phyloP scores from a whole-genome alignment of 352 stramenopile genomes.

The Phytopythium ostracodes region DNA sequence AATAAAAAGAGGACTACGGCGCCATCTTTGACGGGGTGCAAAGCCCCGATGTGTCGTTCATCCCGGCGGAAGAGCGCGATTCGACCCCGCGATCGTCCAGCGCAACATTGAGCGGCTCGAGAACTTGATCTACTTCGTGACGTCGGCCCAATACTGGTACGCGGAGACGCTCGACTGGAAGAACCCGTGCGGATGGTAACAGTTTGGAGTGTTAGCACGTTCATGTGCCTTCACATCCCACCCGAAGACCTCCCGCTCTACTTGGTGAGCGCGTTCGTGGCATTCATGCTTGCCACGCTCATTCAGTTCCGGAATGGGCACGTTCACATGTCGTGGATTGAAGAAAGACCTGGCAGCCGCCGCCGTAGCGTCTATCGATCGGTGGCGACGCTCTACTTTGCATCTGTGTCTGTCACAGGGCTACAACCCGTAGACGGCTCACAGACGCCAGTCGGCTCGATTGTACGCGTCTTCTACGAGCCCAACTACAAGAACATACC shows the following conservation, averaged over 20 bases:
- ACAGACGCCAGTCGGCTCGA: not conserved
- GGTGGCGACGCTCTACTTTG: slow-evolving; percentile 23
- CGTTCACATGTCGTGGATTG: slow-evolving; percentile 26
- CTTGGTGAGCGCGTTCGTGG: not conserved
- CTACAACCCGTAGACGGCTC: slow-evolving; percentile 13
- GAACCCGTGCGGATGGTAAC: slow-evolving; percentile 14
- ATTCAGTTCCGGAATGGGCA: slow-evolving; percentile 17
- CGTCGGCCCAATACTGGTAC: slow-evolving; percentile 9
- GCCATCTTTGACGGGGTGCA: not conserved
- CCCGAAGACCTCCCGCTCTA: slow-evolving; percentile 12
- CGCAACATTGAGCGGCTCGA: slow-evolving; percentile 36
- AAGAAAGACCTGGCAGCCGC: slow-evolving; percentile 10
- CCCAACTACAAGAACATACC: slow-evolving; percentile 35
- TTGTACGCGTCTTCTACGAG: slow-evolving; percentile 32
- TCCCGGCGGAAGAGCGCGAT: slow-evolving; percentile 24
- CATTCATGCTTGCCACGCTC: slow-evolving; percentile 11
- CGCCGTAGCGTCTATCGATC: slow-evolving; percentile 17
- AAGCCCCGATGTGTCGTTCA: slow-evolving; percentile 16
- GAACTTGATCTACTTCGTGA: slow-evolving; percentile 13
- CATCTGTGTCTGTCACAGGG: slow-evolving; percentile 8
- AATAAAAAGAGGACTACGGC: not conserved
- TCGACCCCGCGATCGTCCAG: slow-evolving; percentile 31
- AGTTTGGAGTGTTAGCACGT: slow-evolving; percentile 12
- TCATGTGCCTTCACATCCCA: not conserved
- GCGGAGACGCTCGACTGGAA: slow-evolving; percentile 33